Conservation (phyloP, 2,329 filamentous ascomycete species). For the Orbilia blumenaviensis region DNA sequence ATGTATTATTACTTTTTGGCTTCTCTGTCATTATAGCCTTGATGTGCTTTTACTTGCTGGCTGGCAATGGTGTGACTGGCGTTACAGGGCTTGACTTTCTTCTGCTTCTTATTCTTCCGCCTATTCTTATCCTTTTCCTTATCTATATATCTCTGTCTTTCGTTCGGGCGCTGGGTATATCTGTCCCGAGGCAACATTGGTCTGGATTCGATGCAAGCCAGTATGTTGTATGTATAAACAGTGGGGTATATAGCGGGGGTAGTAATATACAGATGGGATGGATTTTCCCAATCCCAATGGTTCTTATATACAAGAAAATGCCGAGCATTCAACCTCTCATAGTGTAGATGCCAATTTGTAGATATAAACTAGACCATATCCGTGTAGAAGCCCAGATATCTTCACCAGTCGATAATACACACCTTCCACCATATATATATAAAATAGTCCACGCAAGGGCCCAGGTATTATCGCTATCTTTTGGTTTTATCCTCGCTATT, state of each 20-base stretch:
- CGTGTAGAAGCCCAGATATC: not conserved
- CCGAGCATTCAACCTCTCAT: not conserved
- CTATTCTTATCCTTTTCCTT: too few relatives aligned
- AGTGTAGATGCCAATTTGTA: not conserved
- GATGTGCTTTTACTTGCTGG: not conserved
- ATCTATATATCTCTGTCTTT: too few relatives aligned
- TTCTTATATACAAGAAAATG: not conserved
- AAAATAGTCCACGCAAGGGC: too few relatives aligned
- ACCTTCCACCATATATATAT: too few relatives aligned
- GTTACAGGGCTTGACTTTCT: not conserved
- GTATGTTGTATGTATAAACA: not conserved
- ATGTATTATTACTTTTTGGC: not conserved
- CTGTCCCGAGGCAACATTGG: not conserved
- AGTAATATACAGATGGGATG: slow-evolving; percentile 25
- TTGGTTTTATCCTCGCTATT: slow-evolving; percentile 58
- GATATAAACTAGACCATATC: too few relatives aligned
- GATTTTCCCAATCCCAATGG: not conserved
- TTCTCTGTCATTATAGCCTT: not conserved
- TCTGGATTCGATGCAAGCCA: not conserved
- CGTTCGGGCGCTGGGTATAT: not conserved
- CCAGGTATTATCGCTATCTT: not conserved
- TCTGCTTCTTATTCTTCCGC: not conserved
- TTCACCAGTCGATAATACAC: too few relatives aligned
- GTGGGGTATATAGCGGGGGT: slow-evolving; percentile 1
- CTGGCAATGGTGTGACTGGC: not conserved